Conservation (phyloP, 1,284 basidiomycete species). For the Cutaneotrichosporon sp. region DNA sequence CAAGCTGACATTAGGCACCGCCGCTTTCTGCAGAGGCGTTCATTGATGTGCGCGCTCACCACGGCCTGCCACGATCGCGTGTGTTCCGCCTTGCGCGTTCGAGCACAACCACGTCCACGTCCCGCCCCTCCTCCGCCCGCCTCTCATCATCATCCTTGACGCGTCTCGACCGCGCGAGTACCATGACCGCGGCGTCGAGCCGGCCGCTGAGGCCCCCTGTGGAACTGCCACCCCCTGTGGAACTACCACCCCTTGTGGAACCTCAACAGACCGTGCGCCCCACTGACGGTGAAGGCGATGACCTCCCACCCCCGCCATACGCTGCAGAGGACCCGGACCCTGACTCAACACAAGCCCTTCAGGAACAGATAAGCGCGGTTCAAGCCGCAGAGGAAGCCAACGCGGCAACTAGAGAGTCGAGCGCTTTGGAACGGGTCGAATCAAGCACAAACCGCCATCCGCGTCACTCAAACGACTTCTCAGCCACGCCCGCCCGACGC, state of each 20-base stretch:
- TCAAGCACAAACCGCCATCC: constrained; percentile 8
- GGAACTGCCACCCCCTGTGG: not conserved
- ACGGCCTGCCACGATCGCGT: constrained; percentile 12
- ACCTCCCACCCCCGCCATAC: constrained; percentile 48
- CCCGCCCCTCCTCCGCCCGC: not conserved
- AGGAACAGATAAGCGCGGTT: constrained; percentile 37
- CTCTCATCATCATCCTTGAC: not conserved
- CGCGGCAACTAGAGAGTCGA: not conserved
- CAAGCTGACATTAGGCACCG: constrained; percentile 14
- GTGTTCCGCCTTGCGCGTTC: not conserved
- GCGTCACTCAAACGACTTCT: constrained; percentile 15
- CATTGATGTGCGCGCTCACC: constrained; percentile 19
- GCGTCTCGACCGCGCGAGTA: not conserved
- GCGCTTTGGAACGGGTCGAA: not conserved
- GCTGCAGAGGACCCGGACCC: constrained; percentile 46
- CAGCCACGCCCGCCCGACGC: constrained; percentile 14
- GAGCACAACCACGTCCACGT: not conserved
- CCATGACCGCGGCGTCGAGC: not conserved
- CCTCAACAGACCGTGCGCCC: not conserved
- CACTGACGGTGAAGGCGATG: constrained; percentile 17
- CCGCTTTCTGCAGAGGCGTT: constrained; percentile 7
- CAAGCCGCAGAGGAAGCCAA: constrained; percentile 16
- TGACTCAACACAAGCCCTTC: constrained; percentile 39
- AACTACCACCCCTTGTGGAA: not conserved
- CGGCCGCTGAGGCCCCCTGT: not conserved